Percentiles rank a stretch among this genome's conserved stretches.
Evolutionary conservation across 345 rosid species (phyloP).

Genomic region (Erodium maritimum): DNA sequence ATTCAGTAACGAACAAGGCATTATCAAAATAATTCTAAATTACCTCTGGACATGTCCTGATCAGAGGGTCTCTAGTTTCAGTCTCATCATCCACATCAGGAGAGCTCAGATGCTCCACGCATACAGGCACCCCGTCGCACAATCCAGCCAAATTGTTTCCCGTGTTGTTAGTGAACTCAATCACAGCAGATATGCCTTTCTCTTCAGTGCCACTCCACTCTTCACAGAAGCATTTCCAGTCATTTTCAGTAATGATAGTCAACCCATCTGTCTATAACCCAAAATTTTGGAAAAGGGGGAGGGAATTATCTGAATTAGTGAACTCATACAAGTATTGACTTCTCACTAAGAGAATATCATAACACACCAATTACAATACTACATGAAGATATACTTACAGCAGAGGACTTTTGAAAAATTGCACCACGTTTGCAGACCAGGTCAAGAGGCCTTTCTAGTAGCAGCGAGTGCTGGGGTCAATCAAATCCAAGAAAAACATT

Average conservation of each 20-base stretch:
- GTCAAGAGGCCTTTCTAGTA: constrained; percentile 75
- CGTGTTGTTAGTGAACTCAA: constrained; percentile 33
- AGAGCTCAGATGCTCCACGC: constrained; percentile 35
- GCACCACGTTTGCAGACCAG: constrained; percentile 59
- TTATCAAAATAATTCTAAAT: constrained; percentile 4
- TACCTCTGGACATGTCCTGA: constrained; percentile 80
- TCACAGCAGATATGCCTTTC: constrained; percentile 55
- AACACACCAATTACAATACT: neutral
- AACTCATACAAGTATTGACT: neutral
- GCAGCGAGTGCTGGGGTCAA: constrained; percentile 56
- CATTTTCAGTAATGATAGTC: constrained; percentile 66
- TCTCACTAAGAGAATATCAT: neutral
- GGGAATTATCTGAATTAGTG: neutral
- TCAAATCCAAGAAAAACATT: constrained; percentile 10
- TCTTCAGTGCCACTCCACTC: constrained; percentile 81
- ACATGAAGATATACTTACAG: constrained; percentile 41
- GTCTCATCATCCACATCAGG: constrained; percentile 45
- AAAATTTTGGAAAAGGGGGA: constrained; percentile 4
- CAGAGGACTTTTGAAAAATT: constrained; percentile 52
- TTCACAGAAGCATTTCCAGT: constrained; percentile 88
- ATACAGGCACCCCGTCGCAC: constrained; percentile 19
- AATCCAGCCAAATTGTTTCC: constrained; percentile 20
- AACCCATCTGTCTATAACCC: constrained; percentile 76
- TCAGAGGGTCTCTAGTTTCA: constrained; percentile 33
- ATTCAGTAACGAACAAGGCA: neutral